A percentile compares a stretch with the other conserved stretches of the same genome.
Evolutionary conservation across 176 grass and related monocot species (phyloP).

Genomic region (Aegilops longissima): DNA sequence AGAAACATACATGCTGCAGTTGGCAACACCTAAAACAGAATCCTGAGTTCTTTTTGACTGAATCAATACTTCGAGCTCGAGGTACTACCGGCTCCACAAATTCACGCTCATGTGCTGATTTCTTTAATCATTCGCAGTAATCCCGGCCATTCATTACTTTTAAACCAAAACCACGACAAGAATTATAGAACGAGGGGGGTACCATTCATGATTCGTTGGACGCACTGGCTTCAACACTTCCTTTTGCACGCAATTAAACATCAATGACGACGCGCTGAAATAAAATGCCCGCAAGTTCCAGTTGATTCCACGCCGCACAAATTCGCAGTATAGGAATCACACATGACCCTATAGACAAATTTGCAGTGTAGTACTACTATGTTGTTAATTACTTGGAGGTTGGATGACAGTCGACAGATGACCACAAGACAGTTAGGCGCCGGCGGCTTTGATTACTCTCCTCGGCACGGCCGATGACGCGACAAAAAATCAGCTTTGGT

Average conservation of each 20-base stretch:
- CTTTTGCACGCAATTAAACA: neutral
- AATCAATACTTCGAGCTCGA: too few relatives aligned
- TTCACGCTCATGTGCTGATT: too few relatives aligned
- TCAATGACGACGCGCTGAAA: neutral
- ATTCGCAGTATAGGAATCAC: neutral
- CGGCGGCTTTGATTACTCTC: slow-evolving; percentile 31
- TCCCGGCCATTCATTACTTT: neutral
- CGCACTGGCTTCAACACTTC: neutral
- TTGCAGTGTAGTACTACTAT: too few relatives aligned
- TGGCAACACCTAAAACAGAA: too few relatives aligned
- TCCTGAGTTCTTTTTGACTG: too few relatives aligned
- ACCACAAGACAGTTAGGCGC: neutral
- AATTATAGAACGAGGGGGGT: too few relatives aligned
- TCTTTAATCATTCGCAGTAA: too few relatives aligned
- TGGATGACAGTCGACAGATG: neutral
- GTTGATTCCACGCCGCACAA: neutral
- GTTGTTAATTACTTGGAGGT: neutral
- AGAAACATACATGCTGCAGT: too few relatives aligned
- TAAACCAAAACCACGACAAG: too few relatives aligned
- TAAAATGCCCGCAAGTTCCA: neutral
- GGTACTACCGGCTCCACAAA: too few relatives aligned
- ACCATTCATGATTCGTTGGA: neutral
- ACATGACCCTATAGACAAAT: neutral
- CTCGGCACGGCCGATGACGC: neutral
- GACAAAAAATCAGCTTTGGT: slow-evolving; percentile 10